Base-by-base conservation (phyloP, 2,329 filamentous ascomycete genomes). In the Torrubiella hemipterigena region DNA sequence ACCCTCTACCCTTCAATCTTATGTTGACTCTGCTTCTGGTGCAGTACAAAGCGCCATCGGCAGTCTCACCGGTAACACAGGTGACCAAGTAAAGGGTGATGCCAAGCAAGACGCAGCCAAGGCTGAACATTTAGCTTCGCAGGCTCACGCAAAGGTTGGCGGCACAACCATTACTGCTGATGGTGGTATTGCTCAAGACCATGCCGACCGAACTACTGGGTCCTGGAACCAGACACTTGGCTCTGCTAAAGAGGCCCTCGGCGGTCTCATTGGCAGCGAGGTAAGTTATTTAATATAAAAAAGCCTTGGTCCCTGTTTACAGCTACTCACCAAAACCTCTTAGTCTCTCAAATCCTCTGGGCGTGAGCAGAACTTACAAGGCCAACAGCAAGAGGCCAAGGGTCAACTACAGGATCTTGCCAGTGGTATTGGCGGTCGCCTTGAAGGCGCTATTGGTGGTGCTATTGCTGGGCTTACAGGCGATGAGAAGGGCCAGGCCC, bases 181-280 rank as follows among this genome's bases (percentile, higher is more conserved):
- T 0, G 84, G 84, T 29, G 79, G 76, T 21, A 63, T 81, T 29
- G 69, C 77, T 39, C 67, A 72, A 43, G 84, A 94, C 55, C 66
- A 83, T 55, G 64, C 77, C 9, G 65, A 89, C 52, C 82, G 86
- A 41, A 61, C 67, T 15, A 52, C 72, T 13, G 87, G 89, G 26
- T 67, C 69, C 13, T 93, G 81, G 77, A 84, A 94, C 63, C 87
- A 95, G 61, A 93, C 85, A 5, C 50, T 87, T n/a, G 89, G 87
- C 31, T 73, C 80, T 1, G 77, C 77, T 26, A 95, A 95, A 65
- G 84, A 95, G 53, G 64, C 77, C 5, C 40, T 91, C 1, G 89
- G 89, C 35, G 77, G 77, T 13, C 45, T 89, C 5, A 42, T 89
- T 17, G 89, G 87, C 37, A 76, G 73, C 40, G 79, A 91, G 58